Conservation (phyloP, 2,329 filamentous ascomycete genomes). For the Aspergillus fumigatiaffinis region DNA sequence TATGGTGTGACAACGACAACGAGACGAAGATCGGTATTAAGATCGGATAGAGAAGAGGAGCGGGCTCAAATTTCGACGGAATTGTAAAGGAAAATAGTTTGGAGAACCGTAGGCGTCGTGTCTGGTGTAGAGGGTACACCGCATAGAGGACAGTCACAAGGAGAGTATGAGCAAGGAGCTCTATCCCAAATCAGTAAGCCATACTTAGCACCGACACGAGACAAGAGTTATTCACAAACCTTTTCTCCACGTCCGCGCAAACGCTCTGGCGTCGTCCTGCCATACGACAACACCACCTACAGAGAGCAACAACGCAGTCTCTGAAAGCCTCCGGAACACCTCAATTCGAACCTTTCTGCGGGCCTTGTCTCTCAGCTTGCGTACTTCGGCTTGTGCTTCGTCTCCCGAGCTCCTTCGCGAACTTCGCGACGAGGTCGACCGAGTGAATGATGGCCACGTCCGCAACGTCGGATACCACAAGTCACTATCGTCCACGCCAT, state of each 20-base stretch:
- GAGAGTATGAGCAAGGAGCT: conserved; percentile 31
- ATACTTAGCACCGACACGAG: background rate
- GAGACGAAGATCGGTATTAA: conserved; percentile 72
- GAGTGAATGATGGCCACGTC: conserved; percentile 31
- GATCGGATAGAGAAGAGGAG: conserved; percentile 82
- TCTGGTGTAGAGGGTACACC: conserved; percentile 52
- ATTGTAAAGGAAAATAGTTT: conserved; percentile 53
- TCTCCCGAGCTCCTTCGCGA: conserved; percentile 32
- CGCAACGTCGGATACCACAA: conserved; percentile 28
- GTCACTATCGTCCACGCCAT: conserved; percentile 22
- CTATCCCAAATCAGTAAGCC: conserved; percentile 15
- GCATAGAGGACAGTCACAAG: conserved; percentile 31
- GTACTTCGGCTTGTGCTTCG: conserved; percentile 20
- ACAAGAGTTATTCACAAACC: conserved; percentile 25
- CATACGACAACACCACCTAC: conserved; percentile 46
- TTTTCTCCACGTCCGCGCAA: conserved; percentile 36
- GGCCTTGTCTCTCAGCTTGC: conserved; percentile 21
- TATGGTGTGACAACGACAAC: conserved; percentile 64
- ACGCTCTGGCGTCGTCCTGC: conserved; percentile 26
- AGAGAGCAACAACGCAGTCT: conserved; percentile 51
- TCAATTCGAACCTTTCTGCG: conserved; percentile 37
- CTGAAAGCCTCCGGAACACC: conserved; percentile 48
- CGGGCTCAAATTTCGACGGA: conserved; percentile 80
- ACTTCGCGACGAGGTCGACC: conserved; percentile 20
- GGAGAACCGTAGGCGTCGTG: conserved; percentile 25